These are phyloP conservation scores for Aspergillus sp. DNA, from an alignment of 2,329 filamentous ascomycete genomes.

Conservation along the genomic window DNA sequence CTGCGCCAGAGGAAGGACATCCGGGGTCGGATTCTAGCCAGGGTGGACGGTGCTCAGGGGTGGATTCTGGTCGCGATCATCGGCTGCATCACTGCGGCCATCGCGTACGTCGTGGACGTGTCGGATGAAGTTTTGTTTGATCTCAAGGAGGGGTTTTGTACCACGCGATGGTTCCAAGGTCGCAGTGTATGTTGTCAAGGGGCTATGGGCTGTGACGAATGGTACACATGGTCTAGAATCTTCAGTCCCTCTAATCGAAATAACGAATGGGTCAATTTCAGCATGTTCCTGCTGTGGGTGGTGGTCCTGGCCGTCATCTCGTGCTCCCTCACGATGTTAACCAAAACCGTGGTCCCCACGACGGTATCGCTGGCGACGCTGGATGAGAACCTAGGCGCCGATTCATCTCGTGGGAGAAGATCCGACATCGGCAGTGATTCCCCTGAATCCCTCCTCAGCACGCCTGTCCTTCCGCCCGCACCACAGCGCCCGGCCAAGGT, in stretches of 20 bases:
- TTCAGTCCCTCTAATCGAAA: conserved; percentile 44
- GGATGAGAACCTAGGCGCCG: conserved; percentile 83
- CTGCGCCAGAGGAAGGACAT: conserved; percentile 75
- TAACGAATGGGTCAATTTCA: conserved; percentile 63
- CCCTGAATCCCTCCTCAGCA: conserved; percentile 34
- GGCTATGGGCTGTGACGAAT: conserved; percentile 48
- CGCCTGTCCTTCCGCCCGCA: conserved; percentile 26
- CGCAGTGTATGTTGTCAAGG: conserved; percentile 59
- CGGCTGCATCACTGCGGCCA: conserved; percentile 70
- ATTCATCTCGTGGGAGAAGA: conserved; percentile 40
- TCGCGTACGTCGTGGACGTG: conserved; percentile 85
- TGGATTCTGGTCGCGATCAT: conserved; percentile 91
- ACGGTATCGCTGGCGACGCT: conserved; percentile 77
- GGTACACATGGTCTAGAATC: conserved; percentile 59
- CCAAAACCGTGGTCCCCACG: conserved; percentile 90
- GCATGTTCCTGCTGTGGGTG: conserved; percentile 64
- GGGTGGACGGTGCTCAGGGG: conserved; percentile 81
- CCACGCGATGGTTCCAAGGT: conserved; percentile 60
- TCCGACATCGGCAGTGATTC: conserved; percentile 37
- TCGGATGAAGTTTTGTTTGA: conserved; percentile 81
- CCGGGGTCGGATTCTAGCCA: conserved; percentile 64
- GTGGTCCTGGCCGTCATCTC: conserved; percentile 61
- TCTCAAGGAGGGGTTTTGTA: conserved; percentile 83
- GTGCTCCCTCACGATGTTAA: conserved; percentile 73
- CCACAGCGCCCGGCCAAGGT: conserved; percentile 60